These are phyloP conservation scores for Mercurialis annua DNA, from an alignment of 345 rosid species.

Conservation along the genomic window DNA sequence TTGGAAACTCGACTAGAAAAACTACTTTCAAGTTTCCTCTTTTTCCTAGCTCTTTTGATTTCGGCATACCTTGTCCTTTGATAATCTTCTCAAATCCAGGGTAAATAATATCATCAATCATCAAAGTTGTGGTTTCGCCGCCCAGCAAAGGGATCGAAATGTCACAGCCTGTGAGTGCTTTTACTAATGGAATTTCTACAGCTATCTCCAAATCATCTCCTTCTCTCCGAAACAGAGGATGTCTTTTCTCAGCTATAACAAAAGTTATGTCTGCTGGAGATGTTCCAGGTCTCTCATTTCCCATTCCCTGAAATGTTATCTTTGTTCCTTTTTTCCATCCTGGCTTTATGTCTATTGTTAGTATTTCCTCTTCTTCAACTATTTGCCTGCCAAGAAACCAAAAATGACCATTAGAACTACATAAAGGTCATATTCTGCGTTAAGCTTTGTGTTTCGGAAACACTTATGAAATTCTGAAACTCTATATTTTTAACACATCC, in stretches of 20 bases:
- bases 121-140: constrained; percentile 38
- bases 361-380: constrained; percentile 54
- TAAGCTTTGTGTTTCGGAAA: no score
- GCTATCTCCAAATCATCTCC: constrained; percentile 63
- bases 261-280: constrained; percentile 66
- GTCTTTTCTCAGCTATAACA: constrained; percentile 55
- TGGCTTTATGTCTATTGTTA: constrained; percentile 69
- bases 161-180: constrained; percentile 62
- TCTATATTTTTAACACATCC: no score
- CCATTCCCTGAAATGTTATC: constrained; percentile 82
- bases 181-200: constrained; percentile 51
- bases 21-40: constrained; percentile 39
- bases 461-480: no score
- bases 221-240: constrained; percentile 47
- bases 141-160: constrained; percentile 55
- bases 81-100: constrained; percentile 52
- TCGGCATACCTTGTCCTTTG: constrained; percentile 70
- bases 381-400: constrained; percentile 35
- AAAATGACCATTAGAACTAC: neutral
- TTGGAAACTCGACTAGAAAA: constrained; percentile 38
- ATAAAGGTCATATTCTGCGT: no score
- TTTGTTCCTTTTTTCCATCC: constrained; percentile 86
- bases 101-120: constrained; percentile 45
- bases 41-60: constrained; percentile 40
- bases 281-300: constrained; percentile 57